Base-by-base conservation (phyloP, 2,329 filamentous ascomycete species). In the Annulohypoxylon truncatum region DNA sequence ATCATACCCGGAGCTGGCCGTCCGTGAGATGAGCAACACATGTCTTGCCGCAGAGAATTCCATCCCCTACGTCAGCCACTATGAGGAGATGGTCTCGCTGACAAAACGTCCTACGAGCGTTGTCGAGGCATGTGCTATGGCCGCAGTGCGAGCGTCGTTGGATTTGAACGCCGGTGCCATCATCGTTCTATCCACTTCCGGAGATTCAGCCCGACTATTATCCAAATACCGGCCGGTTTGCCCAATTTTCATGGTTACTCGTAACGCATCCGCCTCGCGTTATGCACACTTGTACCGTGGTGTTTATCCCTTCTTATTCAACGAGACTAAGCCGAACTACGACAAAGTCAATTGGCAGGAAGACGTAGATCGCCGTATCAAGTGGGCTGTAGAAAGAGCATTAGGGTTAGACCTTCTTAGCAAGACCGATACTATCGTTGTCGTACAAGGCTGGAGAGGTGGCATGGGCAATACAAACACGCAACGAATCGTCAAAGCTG, bases 171-270 rank as follows among this genome's bases (percentile, higher is more conserved):
- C 96, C 50, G 94, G 95, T 76, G 95, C 93, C 74, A 98, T 99
- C 80, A 89, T 99, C 73, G 95, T 97, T 69, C 86, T 99, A 75
- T 97, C 95, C 75, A 99, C 96, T 57, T 97, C 94, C 73, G 96
- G 96, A 78, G 92, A 93, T 77, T 97, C 95, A 72, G 96, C 96
- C 66, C 94, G 96, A 76, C 90, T 98, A 69, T 87, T 98, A 73
- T 97, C 95, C 85, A 99, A 99, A 86, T 99, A 97, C 86, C 92
- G 96, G 77, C 96, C 96, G 54, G 94, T 98, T 71, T 98, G 95
- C 89, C 96, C 96, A 75, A 97, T 99, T 84, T 95, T 99, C 86
- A 98, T 98, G 95, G 92, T 99, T 71, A 97, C 95, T 71, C 91
- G 96, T 76, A 97, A 92, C 80, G 83, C 89, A 51, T 89, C 87